Percentiles rank a stretch among this genome's conserved stretches.
phyloP scores from a whole-genome alignment of 2,329 filamentous ascomycete species.

The Aspergillus bombycis region DNA sequence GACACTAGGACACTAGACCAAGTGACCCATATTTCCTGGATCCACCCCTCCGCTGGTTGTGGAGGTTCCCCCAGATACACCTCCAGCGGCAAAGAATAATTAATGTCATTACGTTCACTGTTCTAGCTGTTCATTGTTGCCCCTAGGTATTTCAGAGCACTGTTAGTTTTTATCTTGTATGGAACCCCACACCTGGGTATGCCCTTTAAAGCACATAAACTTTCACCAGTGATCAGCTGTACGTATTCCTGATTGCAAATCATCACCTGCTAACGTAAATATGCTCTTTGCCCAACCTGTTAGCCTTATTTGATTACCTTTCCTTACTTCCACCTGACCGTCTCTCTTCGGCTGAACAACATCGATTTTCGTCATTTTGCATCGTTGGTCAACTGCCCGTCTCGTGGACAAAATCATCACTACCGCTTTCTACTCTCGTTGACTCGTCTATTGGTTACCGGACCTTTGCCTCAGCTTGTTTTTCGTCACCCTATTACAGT shows the following conservation, averaged over 20 bases:
- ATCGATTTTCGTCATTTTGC: constrained; percentile 24
- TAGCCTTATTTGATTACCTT: constrained; percentile 8
- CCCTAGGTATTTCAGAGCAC: background rate
- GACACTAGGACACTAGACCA: background rate
- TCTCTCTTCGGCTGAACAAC: constrained; percentile 16
- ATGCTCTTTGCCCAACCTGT: constrained; percentile 5
- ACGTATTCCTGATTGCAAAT: background rate
- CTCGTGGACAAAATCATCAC: constrained; percentile 24
- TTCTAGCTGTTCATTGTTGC: background rate
- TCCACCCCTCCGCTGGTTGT: background rate
- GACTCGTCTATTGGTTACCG: constrained; percentile 2
- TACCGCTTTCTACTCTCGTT: constrained; percentile 19
- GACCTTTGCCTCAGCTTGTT: constrained; percentile 11
- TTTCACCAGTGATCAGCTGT: background rate
- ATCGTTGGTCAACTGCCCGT: constrained; percentile 20
- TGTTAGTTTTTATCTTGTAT: background rate
- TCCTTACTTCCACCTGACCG: constrained; percentile 19
- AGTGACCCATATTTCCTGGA: background rate
- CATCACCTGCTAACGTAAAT: constrained; percentile 6
- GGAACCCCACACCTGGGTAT: background rate
- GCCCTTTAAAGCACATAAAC: background rate
- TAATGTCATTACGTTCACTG: background rate
- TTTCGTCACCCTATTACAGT: constrained; percentile 13
- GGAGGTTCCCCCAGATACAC: background rate
- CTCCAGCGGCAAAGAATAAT: background rate